These are phyloP conservation scores for Phytophthora idaei DNA, from an alignment of 352 stramenopile genomes.

Conservation along the genomic window DNA sequence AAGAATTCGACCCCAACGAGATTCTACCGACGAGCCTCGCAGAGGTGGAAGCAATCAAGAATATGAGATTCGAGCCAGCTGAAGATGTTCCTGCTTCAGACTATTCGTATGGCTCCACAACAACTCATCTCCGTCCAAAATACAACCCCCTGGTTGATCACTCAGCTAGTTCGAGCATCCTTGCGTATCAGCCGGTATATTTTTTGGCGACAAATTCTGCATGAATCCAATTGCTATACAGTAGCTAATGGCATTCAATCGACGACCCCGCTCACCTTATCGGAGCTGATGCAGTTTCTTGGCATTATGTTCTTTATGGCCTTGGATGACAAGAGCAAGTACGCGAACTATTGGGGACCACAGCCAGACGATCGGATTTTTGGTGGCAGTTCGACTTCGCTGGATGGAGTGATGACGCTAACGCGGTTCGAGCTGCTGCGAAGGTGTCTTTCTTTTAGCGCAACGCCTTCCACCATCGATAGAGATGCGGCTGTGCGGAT, in stretches of 20 bases:
- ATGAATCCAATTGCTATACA: not conserved
- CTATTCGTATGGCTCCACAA: not conserved
- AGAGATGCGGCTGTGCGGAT: not conserved
- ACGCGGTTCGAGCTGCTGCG: not conserved
- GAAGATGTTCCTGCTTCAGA: not conserved
- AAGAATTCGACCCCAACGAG: not conserved
- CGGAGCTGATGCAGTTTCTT: not conserved
- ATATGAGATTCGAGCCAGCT: not conserved
- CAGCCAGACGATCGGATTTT: not conserved
- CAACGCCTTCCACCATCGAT: not conserved
- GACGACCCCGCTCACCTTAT: not conserved
- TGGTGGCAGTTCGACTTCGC: not conserved
- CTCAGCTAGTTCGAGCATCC: not conserved
- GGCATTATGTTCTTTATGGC: conserved; percentile 4
- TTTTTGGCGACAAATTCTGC: not conserved
- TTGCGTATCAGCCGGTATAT: not conserved
- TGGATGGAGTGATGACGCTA: not conserved
- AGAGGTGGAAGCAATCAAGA: not conserved
- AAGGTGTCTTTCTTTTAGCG: not conserved
- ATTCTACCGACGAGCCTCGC: not conserved
- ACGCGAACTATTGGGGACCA: not conserved
- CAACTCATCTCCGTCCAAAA: not conserved
- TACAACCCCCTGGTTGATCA: not conserved
- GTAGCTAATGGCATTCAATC: not conserved
- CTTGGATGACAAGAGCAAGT: not conserved